Base-by-base conservation (phyloP, 225 moss, liverwort and hornwort species). In the Anthoceros angustus region DNA sequence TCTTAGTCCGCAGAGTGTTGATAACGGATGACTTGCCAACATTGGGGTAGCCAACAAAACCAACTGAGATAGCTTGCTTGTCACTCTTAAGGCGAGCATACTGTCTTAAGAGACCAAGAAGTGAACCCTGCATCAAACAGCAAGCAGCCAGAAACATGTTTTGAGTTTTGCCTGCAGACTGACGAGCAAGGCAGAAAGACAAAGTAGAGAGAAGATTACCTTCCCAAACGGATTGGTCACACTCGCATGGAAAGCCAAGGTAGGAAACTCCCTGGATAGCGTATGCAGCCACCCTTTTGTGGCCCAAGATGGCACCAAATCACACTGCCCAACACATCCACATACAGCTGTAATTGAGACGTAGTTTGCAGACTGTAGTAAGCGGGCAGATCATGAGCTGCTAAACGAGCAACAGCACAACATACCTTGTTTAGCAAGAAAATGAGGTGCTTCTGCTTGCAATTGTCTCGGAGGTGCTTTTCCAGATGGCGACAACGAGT, bases 221-320 rank as follows among this genome's bases (percentile, higher is more conserved):
- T 98, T 98, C 70, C 95, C 95, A 70, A 92, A 98, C 43, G 95
- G 92, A 70, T 98, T 98, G 9, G 92, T 98, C 16, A 98, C 92
- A 77, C 95, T 98, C 10, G 95, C 92, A 67, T 98, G 95, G 25
- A 98, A 98, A 64, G 95, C 95, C 64, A 98, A 84, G 10, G 95
- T 98, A 11, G 95, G 95, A 64, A 80, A 98, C 65, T 98, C 91
- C 61, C 95, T 80, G 7, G 95, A 98, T 45, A 92, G 86, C 64
- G 85, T 80, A 68, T 89, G 92, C 26, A 98, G 84, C 95, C 95
- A 98, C 64, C 92, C 91, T 76, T 92, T 98, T 11, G 95, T 98
- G 3, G 88, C 89, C 95, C 95, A 98, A 40, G 95, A 98, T 63
- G 95, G 95, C 62, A 98, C 92, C 26, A 98, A 75, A 79, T 98